Percentiles rank a stretch among this genome's conserved stretches.
These are phyloP conservation scores for Heliamphora pulchella DNA, from an alignment of 179 eudicot genomes.

Conservation along the genomic window DNA sequence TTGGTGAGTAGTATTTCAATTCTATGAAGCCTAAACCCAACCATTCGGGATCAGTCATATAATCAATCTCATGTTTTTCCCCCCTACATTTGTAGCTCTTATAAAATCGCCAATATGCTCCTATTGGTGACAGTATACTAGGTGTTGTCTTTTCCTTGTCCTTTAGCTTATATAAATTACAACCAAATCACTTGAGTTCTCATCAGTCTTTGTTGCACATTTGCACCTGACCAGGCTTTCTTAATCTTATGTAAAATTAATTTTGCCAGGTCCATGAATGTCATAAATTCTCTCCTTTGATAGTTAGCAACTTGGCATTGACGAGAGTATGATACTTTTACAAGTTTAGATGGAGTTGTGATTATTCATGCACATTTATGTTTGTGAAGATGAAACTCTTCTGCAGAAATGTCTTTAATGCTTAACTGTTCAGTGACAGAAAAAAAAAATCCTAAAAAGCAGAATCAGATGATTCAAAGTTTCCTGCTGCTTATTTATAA, in stretches of 20 bases:
- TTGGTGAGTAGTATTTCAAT: constrained; percentile 45
- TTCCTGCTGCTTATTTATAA: background rate
- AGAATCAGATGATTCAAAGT: background rate
- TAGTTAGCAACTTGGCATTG: background rate
- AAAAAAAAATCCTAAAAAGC: too few species aligned
- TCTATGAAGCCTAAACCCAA: background rate
- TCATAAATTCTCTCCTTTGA: background rate
- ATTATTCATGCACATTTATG: background rate
- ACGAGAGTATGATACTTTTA: background rate
- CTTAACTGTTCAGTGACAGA: too few species aligned
- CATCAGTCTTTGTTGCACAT: background rate
- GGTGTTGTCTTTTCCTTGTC: too few species aligned
- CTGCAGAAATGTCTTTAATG: background rate
- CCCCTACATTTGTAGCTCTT: background rate
- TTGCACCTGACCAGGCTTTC: background rate
- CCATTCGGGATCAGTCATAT: background rate
- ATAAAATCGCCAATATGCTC: too few species aligned
- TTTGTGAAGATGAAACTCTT: background rate
- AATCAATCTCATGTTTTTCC: background rate
- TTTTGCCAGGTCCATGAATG: background rate
- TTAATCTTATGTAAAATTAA: too few species aligned
- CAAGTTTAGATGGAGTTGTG: background rate
- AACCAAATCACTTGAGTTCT: background rate
- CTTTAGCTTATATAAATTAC: background rate
- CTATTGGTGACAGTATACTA: too few species aligned